These are phyloP conservation scores for Podospora appendiculata DNA, from an alignment of 495 filamentous ascomycete genomes.

Conservation along the genomic window DNA sequence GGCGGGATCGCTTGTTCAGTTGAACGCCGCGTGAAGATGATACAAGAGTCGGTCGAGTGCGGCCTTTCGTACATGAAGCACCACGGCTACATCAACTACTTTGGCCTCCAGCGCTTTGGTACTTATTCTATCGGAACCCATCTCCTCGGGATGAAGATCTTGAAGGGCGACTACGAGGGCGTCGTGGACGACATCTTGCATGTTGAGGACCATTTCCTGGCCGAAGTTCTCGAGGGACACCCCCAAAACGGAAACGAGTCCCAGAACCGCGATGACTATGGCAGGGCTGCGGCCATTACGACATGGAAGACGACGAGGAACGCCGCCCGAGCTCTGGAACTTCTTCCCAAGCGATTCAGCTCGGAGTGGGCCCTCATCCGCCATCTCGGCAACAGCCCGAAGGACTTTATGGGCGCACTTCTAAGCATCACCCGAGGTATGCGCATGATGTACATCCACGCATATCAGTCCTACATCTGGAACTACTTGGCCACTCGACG, in stretches of 20 bases:
- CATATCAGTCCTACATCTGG: constrained; percentile 92
- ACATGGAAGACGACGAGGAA: constrained; percentile 55
- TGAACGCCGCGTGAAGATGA: constrained; percentile 27
- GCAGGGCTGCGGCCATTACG: constrained; percentile 67
- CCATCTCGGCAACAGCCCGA: constrained; percentile 44
- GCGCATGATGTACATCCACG: constrained; percentile 90
- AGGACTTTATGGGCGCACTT: constrained; percentile 73
- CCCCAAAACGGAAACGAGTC: background rate
- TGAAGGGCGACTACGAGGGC: constrained; percentile 70
- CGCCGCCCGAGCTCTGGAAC: constrained; percentile 48
- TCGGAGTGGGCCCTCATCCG: constrained; percentile 73
- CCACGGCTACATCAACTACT: constrained; percentile 92
- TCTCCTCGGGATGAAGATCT: constrained; percentile 70
- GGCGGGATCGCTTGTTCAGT: constrained; percentile 35
- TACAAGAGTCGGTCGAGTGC: constrained; percentile 27
- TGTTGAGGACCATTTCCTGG: constrained; percentile 32
- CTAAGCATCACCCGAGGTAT: constrained; percentile 67
- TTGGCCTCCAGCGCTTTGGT: constrained; percentile 89
- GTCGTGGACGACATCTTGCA: constrained; percentile 66
- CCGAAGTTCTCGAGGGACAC: constrained; percentile 12
- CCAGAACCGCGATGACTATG: constrained; percentile 55
- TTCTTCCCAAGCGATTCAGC: constrained; percentile 71
- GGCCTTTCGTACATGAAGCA: constrained; percentile 48
- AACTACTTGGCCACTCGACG: constrained; percentile 74
- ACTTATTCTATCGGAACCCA: constrained; percentile 77